Evolutionary conservation across 805 yeast species (phyloP).

Genomic region (Komagataella ulmi): DNA sequence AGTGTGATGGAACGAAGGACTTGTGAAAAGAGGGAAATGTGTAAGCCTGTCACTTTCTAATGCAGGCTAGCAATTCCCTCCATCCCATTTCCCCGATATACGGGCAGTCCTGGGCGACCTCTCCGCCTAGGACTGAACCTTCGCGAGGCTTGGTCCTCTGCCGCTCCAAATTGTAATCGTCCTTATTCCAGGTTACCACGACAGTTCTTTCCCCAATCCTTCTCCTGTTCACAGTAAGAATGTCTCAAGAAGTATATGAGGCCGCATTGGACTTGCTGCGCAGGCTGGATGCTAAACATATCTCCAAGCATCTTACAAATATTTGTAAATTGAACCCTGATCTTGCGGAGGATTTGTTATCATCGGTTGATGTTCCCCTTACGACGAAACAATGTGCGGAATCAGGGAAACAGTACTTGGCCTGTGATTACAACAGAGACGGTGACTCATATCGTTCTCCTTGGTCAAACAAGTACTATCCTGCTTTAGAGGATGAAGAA

Average conservation of each 20-base stretch:
- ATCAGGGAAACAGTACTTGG: constrained; percentile 55
- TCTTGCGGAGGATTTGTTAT: constrained; percentile 74
- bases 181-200: not conserved
- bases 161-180: not conserved
- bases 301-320: constrained; percentile 28
- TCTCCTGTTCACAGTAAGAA: not conserved
- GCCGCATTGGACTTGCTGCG: constrained; percentile 71
- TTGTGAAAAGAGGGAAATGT: not conserved
- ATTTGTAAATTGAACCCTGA: constrained; percentile 46
- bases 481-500: constrained; percentile 29
- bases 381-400: constrained; percentile 32
- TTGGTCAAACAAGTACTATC: constrained; percentile 68
- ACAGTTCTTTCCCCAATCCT: not conserved
- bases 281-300: constrained; percentile 57
- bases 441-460: constrained; percentile 90
- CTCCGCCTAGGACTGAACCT: not conserved
- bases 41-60: not conserved
- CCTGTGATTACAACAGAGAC: constrained; percentile 93
- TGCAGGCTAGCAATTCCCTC: not conserved
- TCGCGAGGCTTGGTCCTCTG: not conserved
- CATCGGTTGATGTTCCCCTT: constrained; percentile 82
- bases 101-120: not conserved
- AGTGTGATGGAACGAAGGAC: constrained; percentile 16
- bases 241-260: constrained; percentile 43
- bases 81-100: not conserved